These are phyloP conservation scores for Hypoxylon lienhwacheense DNA, from an alignment of 495 filamentous ascomycete genomes.

Conservation along the genomic window DNA sequence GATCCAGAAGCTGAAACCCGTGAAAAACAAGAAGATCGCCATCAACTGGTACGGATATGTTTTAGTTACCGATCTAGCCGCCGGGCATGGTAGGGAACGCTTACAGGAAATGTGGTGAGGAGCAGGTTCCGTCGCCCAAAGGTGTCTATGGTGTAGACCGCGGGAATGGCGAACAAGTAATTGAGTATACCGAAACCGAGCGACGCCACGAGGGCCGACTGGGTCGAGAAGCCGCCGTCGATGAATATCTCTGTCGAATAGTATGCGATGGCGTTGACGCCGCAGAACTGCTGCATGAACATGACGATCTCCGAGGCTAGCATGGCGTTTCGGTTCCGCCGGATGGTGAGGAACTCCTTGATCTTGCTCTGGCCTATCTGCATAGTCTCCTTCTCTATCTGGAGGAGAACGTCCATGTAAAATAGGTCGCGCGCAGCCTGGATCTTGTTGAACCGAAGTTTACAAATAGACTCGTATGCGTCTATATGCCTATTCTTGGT, in stretches of 20 bases:
- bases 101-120: constrained; percentile 69
- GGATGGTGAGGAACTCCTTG: constrained; percentile 70
- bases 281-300: constrained; percentile 84
- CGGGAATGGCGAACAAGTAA: constrained; percentile 76
- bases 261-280: constrained; percentile 68
- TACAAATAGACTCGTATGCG: constrained; percentile 67
- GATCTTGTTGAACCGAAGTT: constrained; percentile 67
- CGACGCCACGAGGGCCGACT: constrained; percentile 64
- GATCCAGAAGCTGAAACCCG: constrained; percentile 80
- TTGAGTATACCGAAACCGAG: constrained; percentile 80
- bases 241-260: constrained; percentile 69
- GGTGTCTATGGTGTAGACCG: constrained; percentile 79
- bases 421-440: constrained; percentile 82
- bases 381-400: constrained; percentile 64
- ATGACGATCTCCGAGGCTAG: constrained; percentile 75
- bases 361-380: constrained; percentile 63
- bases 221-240: constrained; percentile 57
- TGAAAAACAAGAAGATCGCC: constrained; percentile 71
- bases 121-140: constrained; percentile 81
- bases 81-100: background rate
- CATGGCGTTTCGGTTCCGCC: constrained; percentile 76
- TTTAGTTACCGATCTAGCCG: background rate
- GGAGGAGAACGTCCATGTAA: constrained; percentile 74
- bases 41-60: constrained; percentile 52
- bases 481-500: constrained; percentile 64